Conservation (phyloP, 441 rosid species). For the Heliophila coronopifolia region DNA sequence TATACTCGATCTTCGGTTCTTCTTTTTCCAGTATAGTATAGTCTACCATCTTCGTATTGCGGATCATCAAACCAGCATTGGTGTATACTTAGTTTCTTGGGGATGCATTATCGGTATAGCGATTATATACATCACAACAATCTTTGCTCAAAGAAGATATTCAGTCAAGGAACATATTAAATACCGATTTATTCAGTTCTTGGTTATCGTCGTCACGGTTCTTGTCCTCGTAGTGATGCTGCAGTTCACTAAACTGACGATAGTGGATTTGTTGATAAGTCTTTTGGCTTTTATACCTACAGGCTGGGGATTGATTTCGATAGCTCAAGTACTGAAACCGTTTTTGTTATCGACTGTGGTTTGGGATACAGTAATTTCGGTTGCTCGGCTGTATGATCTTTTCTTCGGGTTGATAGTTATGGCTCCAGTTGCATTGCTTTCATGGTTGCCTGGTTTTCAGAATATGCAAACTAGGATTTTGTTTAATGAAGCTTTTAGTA, state of each 20-base stretch:
- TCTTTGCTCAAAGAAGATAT: slow-evolving; percentile 45
- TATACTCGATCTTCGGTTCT: slow-evolving; percentile 74
- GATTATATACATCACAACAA: slow-evolving; percentile 37
- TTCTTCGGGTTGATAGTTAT: slow-evolving; percentile 51
- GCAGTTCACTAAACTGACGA: slow-evolving; percentile 57
- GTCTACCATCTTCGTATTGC: slow-evolving; percentile 61
- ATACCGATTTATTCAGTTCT: slow-evolving; percentile 64
- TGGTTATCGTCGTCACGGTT: slow-evolving; percentile 40
- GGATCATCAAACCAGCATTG: slow-evolving; percentile 28
- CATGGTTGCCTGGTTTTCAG: slow-evolving; percentile 69
- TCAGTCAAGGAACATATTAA: slow-evolving; percentile 53
- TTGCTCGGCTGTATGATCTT: slow-evolving; percentile 74
- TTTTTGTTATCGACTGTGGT: slow-evolving; percentile 59
- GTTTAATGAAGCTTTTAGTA: slow-evolving; percentile 65
- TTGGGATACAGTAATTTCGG: slow-evolving; percentile 79
- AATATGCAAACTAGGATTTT: slow-evolving; percentile 60
- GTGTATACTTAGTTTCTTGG: slow-evolving; percentile 62
- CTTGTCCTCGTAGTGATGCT: slow-evolving; percentile 48
- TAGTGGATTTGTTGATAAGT: slow-evolving; percentile 79
- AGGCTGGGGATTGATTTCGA: slow-evolving; percentile 98
- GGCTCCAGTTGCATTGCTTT: slow-evolving; percentile 57
- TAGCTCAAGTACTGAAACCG: slow-evolving; percentile 77
- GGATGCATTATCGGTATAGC: slow-evolving; percentile 36
- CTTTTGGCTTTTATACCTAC: slow-evolving; percentile 98
- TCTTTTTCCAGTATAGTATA: slow-evolving; percentile 88